phyloP scores from a whole-genome alignment of 805 yeast species.

The Candida boleticola region DNA sequence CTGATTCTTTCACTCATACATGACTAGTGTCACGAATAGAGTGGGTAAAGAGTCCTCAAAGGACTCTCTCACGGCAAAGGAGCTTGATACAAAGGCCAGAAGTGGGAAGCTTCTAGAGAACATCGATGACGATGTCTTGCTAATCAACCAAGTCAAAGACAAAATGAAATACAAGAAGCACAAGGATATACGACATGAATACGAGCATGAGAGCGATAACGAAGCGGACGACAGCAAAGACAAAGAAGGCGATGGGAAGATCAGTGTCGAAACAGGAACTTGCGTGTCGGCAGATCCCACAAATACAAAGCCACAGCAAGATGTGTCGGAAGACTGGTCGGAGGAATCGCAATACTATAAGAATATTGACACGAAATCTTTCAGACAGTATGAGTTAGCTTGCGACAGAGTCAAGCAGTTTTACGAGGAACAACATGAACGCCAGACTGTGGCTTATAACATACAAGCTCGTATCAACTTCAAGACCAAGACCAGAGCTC shows the following conservation, averaged over 20 bases:
- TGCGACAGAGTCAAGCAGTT: constrained; percentile 65
- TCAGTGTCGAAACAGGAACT: neutral
- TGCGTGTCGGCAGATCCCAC: neutral
- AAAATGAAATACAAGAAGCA: constrained; percentile 9
- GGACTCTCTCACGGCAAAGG: too few relatives aligned
- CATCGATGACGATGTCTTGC: constrained; percentile 25
- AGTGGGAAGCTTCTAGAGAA: constrained; percentile 18
- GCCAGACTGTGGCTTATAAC: constrained; percentile 71
- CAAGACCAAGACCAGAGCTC: constrained; percentile 63
- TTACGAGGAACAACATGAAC: constrained; percentile 65
- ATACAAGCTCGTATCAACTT: constrained; percentile 70
- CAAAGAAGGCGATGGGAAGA: neutral
- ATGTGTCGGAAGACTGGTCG: constrained; percentile 20
- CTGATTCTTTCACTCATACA: too few relatives aligned
- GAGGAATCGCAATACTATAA: constrained; percentile 28
- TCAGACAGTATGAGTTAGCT: constrained; percentile 67
- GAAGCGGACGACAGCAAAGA: constrained; percentile 1
- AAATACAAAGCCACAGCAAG: neutral
- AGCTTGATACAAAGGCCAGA: too few relatives aligned
- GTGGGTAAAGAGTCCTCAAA: too few relatives aligned
- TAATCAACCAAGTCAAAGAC: constrained; percentile 21
- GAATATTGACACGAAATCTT: constrained; percentile 39
- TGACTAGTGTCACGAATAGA: too few relatives aligned
- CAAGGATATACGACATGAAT: constrained; percentile 3
- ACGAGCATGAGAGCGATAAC: neutral